Percentiles rank a stretch among this genome's conserved stretches.
These are phyloP conservation scores for Pelargonium nanum DNA, from an alignment of 345 rosid genomes.

Conservation along the genomic window DNA sequence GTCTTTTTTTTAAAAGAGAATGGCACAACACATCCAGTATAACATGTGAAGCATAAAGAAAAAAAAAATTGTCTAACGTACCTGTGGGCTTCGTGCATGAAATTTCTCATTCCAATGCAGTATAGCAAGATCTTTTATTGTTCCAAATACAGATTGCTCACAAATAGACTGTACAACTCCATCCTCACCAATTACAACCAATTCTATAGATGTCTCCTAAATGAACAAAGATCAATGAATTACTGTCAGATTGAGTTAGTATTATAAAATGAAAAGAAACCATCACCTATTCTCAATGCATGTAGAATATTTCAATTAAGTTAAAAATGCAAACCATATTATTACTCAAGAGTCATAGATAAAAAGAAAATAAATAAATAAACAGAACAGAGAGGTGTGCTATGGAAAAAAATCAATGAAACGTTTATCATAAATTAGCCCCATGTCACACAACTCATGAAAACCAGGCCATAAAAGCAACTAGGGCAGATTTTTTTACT, in stretches of 20 bases:
- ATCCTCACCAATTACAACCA: constrained; percentile 65
- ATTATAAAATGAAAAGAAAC: neutral
- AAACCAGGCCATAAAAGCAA: no score
- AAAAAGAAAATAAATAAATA: no score
- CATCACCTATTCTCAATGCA: no score
- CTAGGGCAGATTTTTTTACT: no score
- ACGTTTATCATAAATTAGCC: no score
- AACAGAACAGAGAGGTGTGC: no score
- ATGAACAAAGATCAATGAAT: constrained; percentile 14
- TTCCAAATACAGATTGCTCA: constrained; percentile 84
- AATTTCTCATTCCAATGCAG: constrained; percentile 55
- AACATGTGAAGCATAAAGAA: constrained; percentile 4
- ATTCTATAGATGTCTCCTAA: constrained; percentile 91
- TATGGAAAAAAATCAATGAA: no score
- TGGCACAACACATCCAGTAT: constrained; percentile 1
- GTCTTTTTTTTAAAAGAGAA: neutral
- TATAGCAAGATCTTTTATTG: constrained; percentile 72
- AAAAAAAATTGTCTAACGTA: constrained; percentile 9
- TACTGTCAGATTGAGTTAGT: neutral
- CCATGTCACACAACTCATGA: no score
- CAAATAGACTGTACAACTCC: constrained; percentile 68
- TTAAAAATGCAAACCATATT: no score
- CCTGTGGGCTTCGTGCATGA: constrained; percentile 39
- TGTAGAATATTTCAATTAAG: no score
- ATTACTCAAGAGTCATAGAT: no score